Percentiles rank a stretch among this genome's conserved stretches.
Conservation (phyloP, 495 filamentous ascomycete genomes). For the Penicillium canariense region DNA sequence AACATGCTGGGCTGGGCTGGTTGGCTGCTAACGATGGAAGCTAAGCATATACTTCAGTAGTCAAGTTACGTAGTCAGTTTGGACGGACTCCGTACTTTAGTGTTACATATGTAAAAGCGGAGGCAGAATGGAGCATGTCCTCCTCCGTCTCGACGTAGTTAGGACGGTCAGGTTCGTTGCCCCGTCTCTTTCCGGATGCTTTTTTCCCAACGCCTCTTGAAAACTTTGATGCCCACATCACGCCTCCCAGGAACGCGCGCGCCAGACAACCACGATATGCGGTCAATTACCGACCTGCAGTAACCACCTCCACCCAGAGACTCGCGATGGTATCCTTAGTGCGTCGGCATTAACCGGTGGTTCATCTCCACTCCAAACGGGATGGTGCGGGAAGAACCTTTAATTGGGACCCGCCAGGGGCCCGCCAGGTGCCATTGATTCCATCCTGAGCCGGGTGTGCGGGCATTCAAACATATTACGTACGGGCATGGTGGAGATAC, state of each 20-base stretch:
- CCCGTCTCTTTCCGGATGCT: not conserved
- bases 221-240: too few relatives aligned
- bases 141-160: too few relatives aligned
- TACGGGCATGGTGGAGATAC: too few relatives aligned
- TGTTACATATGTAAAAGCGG: too few relatives aligned
- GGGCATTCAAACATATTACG: too few relatives aligned
- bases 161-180: too few relatives aligned
- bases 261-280: not conserved
- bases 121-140: too few relatives aligned
- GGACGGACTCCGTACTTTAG: not conserved
- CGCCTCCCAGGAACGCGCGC: not conserved
- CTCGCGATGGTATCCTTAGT: too few relatives aligned
- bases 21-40: not conserved
- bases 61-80: too few relatives aligned
- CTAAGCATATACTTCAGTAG: not conserved
- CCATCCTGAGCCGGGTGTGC: not conserved
- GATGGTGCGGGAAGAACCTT: conserved; percentile 21
- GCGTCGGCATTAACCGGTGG: conserved; percentile 18
- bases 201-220: not conserved
- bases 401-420: conserved; percentile 5
- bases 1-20: not conserved
- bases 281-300: not conserved
- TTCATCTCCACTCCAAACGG: conserved; percentile 15
- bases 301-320: not conserved
- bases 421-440: not conserved